Evolutionary conservation across 768 basidiomycete species (phyloP), one percentile per base, ranked within the genome.

Genomic region (Neoboletus magnificus): DNA sequence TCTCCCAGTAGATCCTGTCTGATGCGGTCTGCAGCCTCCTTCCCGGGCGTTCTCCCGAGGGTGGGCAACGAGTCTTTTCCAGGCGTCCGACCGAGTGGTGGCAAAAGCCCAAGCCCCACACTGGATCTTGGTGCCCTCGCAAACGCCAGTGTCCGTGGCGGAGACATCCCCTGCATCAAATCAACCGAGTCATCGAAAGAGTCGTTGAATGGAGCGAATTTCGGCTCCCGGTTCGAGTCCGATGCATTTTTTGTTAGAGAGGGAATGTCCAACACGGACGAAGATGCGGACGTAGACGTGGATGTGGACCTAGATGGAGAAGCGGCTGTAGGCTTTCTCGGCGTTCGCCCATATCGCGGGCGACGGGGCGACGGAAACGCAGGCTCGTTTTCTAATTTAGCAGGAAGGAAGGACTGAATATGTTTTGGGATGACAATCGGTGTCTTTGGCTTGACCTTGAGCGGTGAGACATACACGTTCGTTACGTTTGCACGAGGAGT

Each of bases 1-100:
- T 82, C 78, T 23, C 78, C 80, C 20, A 92, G 71, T 3, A 91
- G 73, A 66, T 87, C 85, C 30, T 76, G 76, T 48, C 82, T 79
- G 49, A 93, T 89, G 15, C 86, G 78, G 12, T 79, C 76, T 1
- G 87, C 88, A 4, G 89, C 91, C 56, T 85, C 83, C 64, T 81
- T 86, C 30, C 77, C 79, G 0, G 92, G 92, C 3, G 91, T 91
- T 56, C 82, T 80, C 0, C 82, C 80, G 7, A 82, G 62, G 29
- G 69, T 69, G 8, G 76, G 77, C 3, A 66, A 53, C 16, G 63
- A 41, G 36, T 84, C 84, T 65, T 80, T 85, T 27, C 78, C 80
- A 5, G 92, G 92, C 4, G 91, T 91, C 45, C 82, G 80, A 1
- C 82, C 80, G 12, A 81, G 64, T 20, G 70, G 68, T 11, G 71